Base-by-base conservation (phyloP, 345 rosid genomes). In the Camelina neglecta region DNA sequence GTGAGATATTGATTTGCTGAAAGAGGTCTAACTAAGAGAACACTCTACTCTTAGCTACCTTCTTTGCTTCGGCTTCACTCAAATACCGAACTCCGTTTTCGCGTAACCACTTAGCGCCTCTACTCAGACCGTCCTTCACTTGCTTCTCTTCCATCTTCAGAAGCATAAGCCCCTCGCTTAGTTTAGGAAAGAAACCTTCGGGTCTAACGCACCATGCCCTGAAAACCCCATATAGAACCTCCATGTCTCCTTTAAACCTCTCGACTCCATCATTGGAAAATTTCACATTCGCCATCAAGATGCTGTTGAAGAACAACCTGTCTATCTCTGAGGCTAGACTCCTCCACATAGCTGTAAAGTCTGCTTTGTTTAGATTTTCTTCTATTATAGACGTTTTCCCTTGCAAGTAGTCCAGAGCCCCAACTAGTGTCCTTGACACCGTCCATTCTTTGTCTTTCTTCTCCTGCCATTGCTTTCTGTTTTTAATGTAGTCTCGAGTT, bases 201-300 rank as follows among this genome's bases (percentile, higher is more conserved):
- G 97, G 94, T 62, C 93, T 88, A 81, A 90, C 75, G 47, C 98
- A 95, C 97, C 98, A 95, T 20, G 85, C 81, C 77, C 89, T 48
- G 60, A 90, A 92, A 51, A 91, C 87, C 4, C 89, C 91, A 53
- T 87, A 92, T 29, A 95, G 69, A 55, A 86, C 85, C 75, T 87
- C 86, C 82, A 87, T 48, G 78, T 95, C 96, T 39, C 79, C 45
- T 60, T 81, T 64, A 8, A 95, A 82, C 82, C 89, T 90, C 62
- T 88, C 82, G 18, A 90, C 86, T 10, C 93, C 93, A 62, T 72
- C 81, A 16, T 83, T 53, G 15, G 86, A 68, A 69, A 92, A 93
- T 82, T 86, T 90, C 59, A 75, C 85, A 62, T 80, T 86, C 76
- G 83, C 87, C 84, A 83, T 75, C 75, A 90, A 72, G 51, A 95